Evolutionary conservation across 371 early-diverging fungal genomes (phyloP), one percentile per base, ranked within the genome.

Genomic region (Massospora cicadina): DNA sequence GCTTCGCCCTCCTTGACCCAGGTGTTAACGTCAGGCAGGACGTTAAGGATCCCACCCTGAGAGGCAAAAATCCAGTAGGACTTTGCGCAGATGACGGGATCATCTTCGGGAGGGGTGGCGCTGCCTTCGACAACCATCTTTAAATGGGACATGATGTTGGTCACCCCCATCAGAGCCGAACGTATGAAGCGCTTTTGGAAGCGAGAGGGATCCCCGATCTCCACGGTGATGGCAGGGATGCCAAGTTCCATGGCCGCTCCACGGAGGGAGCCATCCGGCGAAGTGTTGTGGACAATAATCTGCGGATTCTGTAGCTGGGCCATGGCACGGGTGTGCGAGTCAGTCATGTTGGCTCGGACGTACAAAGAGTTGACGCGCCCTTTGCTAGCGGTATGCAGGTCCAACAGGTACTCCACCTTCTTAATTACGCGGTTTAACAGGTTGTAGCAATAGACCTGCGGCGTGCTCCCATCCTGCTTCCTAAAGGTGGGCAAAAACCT

Each of bases 221-320:
- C 89, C 25, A 93, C 92, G 0, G 92, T 91, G 57, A 93, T 90
- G 13, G 91, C 86, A 30, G 84, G 83, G 53, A 93, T 85, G 21
- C 89, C 85, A 25, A 81, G 76, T 58, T 84, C 75, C 73, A 81
- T 81, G 0, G 90, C 90, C 0, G 91, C 91, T 24, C 88, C 87
- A 57, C 93, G 79, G 61, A 93, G 71, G 0, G 93, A 89, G 24
- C 92, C 86, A 68, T 72, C 76, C 0, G 79, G 81, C 1, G 76
- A 76, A 5, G 79, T 78, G 66, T 81, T 81, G 71, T 80, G 82
- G 0, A 81, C 77, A 66, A 81, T 80, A 60, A 71, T 75, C 58
- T 93, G 92, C 2, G 93, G 93, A 64, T 89, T 87, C 71, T 90
- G 90, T 32, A 93, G 74, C 27, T 83, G 84, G 1, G 92, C 92